phyloP scores from a whole-genome alignment of 164 flowering plant species.

The Tinospora cordifolia region DNA sequence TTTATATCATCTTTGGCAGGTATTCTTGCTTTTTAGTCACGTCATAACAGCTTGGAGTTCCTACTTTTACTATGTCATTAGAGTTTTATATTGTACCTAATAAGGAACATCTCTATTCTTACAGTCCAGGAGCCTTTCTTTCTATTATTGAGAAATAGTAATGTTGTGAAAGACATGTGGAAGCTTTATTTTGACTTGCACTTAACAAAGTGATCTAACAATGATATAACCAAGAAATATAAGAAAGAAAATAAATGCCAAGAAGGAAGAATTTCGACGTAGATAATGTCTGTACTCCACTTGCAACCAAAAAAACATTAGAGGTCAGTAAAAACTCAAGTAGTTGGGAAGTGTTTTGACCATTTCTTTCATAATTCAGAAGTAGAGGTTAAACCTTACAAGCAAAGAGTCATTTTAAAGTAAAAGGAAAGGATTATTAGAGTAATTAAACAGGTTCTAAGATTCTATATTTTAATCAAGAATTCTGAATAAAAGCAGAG shows the following conservation, averaged over 20 bases:
- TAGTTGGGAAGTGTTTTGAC: no score
- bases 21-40: constrained; percentile 11
- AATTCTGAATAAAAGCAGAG: neutral
- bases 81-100: neutral
- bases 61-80: neutral
- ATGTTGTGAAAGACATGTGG: neutral
- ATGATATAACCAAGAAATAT: no score
- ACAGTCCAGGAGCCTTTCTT: neutral
- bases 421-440: no score
- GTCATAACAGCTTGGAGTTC: neutral
- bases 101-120: neutral
- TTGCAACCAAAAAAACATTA: no score
- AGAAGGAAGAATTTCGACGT: neutral
- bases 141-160: neutral
- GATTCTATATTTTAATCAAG: neutral
- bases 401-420: no score
- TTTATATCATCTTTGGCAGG: neutral
- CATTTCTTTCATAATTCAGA: no score
- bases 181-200: neutral
- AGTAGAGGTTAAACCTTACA: no score
- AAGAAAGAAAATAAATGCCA: no score
- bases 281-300: no score
- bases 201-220: neutral
- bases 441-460: neutral
- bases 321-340: no score